Base-by-base conservation (phyloP, 768 basidiomycete genomes). In the Cystoderma amianthinum region DNA sequence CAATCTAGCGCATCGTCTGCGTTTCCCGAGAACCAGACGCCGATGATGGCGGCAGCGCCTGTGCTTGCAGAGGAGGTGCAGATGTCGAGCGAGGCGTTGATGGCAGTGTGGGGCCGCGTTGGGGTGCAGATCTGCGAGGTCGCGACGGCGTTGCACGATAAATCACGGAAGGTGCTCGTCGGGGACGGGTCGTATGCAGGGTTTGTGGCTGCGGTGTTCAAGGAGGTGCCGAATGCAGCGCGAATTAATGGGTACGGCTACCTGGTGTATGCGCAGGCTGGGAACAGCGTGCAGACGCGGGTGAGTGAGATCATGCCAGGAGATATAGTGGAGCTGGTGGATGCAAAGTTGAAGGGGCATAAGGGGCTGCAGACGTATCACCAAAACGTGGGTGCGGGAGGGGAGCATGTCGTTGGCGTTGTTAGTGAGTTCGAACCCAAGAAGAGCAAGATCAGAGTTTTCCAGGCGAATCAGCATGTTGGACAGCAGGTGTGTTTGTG, bases 391-490 rank as follows among this genome's bases (percentile, higher is more conserved):
- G 75, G 72, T 32, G 55, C 57, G 9, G 66, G 45, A 5, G 57
- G 47, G 3, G 53, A 67, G 3, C 77, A 80, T 48, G 74, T 78
- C 17, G 49, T 90, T 4, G 93, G 83, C 6, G 65, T 96, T 34
- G 76, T 94, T 40, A 72, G 70, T 36, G 92, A 94, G 55, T 86
- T 82, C 56, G 93, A 96, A 51, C 60, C 63, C 28, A 92, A 88
- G 76, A 94, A 93, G 69, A 76, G 74, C 45, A 96, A 96, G 67
- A 68, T 93, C 40, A 75, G 73, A 57, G 79, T 88, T 33, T 83
- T 83, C 58, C 89, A 94, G 58, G 91, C 91, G 40, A 92, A 89
- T 58, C 80, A 85, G 56, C 85, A 84, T 52, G 84, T 86, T 53
- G 81, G 86, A 36, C 85, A 82, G 48, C 85, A 87, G 76, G 85